A percentile compares a stretch with the other conserved stretches of the same genome.
Evolutionary conservation across 805 yeast species (phyloP).

Genomic region (Candida silvatica): DNA sequence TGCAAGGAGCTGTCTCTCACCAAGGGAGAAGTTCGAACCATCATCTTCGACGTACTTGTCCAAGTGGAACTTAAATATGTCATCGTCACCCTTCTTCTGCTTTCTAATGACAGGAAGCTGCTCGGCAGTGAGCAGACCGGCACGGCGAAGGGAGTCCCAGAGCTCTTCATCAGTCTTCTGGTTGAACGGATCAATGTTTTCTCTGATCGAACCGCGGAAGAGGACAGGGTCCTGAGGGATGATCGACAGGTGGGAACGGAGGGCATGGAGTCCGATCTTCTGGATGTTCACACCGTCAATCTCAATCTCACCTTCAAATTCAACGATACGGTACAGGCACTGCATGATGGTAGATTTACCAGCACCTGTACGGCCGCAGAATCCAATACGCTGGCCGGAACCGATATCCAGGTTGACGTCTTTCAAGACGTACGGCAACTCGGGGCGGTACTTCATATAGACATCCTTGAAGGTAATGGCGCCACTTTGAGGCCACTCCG

Average conservation of each 20-base stretch:
- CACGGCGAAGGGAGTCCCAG: conserved; percentile 51
- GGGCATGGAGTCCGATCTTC: conserved; percentile 39
- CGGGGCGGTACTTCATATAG: conserved; percentile 49
- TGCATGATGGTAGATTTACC: conserved; percentile 65
- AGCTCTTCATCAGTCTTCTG: conserved; percentile 38
- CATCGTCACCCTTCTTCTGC: conserved; percentile 22
- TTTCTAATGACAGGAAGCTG: conserved; percentile 24
- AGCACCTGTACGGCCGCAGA: conserved; percentile 88
- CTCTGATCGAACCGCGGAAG: conserved; percentile 48
- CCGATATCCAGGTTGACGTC: conserved; percentile 32
- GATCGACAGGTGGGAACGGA: conserved; percentile 52
- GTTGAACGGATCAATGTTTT: conserved; percentile 55
- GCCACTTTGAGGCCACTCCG: conserved; percentile 43
- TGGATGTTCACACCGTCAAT: conserved; percentile 53
- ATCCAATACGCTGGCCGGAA: conserved; percentile 63
- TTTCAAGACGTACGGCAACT: conserved; percentile 49
- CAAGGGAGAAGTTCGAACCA: conserved; percentile 62
- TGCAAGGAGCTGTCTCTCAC: conserved; percentile 64
- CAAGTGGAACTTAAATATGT: conserved; percentile 51
- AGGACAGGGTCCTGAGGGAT: conserved; percentile 69
- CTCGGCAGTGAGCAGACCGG: conserved; percentile 41
- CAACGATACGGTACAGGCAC: conserved; percentile 48
- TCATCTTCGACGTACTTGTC: conserved; percentile 54
- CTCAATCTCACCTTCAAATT: conserved; percentile 39
- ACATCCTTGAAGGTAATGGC: conserved; percentile 37